Base-by-base conservation (phyloP, 2,329 filamentous ascomycete genomes). In the Zarea fungicola region DNA sequence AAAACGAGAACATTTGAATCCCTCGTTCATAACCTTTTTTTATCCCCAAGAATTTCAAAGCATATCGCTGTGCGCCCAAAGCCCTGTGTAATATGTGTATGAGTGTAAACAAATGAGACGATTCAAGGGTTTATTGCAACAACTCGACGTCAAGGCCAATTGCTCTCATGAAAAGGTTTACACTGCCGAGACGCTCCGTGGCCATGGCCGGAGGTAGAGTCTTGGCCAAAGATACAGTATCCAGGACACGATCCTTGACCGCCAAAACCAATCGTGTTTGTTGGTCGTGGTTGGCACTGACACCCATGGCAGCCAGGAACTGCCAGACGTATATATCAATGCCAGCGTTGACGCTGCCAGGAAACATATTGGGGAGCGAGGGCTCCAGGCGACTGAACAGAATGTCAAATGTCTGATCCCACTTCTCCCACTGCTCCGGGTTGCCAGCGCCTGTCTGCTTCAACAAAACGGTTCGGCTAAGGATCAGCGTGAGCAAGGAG, bases 271-370 rank as follows among this genome's bases (percentile, higher is more conserved):
- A 77, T 50, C 91, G 81, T 65, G 96, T 92, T 68, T 99, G 93
- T 69, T 99, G 93, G 57, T 96, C 90, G 13, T 91, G 89, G 62
- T 83, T 91, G 28, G 93, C 92, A 44, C 89, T 91, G 55, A 96
- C 93, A 54, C 93, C 93, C 68, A 96, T 89, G 11, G 92, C 90
- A 8, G 93, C 93, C 55, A 99, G 77, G 65, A 97, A 95, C 68
- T 97, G 92, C 93, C 93, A 99, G 32, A 97, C 89, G 62, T 97
- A 95, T 62, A 96, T 85, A 61, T 99, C 93, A 57, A 96, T 90
- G 42, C 88, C 87, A 7, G 88, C 84, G 55, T 89, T 90, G 61
- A 95, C 88, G n/a, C 86, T 86, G 18, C 87, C 88, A 0, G 92
- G 91, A 80, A 99, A 99, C 54, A 96, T 84, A 58, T 86, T 80